Conservation (phyloP, 257 asterid species). For the Penstemon eatonii region DNA sequence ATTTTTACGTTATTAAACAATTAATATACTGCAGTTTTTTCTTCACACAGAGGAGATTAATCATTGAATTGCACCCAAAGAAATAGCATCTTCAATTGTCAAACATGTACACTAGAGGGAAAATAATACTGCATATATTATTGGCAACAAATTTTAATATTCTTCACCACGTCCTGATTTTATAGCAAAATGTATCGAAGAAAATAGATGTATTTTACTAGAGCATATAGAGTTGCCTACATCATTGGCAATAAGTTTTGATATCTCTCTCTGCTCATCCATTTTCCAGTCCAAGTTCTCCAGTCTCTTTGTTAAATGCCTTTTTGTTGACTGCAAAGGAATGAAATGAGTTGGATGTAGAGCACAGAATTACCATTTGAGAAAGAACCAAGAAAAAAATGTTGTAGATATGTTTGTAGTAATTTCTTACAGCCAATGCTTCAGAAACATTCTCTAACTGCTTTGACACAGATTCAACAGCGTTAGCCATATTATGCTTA, state of each 20-base stretch:
- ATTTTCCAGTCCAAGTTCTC: constrained; percentile 76
- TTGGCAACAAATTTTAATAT: not conserved
- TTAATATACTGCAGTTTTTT: constrained; percentile 1
- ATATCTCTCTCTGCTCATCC: constrained; percentile 70
- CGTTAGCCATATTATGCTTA: constrained; percentile 77
- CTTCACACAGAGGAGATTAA: constrained; percentile 1
- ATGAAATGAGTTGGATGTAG: constrained; percentile 14
- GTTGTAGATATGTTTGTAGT: constrained; percentile 11
- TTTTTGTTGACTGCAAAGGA: constrained; percentile 63
- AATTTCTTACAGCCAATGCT: constrained; percentile 62
- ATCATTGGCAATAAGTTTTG: constrained; percentile 59
- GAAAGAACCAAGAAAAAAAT: constrained; percentile 7
- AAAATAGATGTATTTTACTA: constrained; percentile 14
- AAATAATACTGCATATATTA: not conserved
- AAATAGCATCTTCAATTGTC: not conserved
- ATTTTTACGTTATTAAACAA: constrained; percentile 15
- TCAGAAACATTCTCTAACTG: constrained; percentile 75
- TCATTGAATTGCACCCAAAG: not conserved
- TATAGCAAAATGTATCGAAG: constrained; percentile 16
- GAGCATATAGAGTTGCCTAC: constrained; percentile 40
- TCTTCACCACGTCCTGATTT: not conserved
- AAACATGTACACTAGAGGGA: not conserved
- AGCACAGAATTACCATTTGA: not conserved
- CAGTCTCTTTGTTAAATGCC: constrained; percentile 66
- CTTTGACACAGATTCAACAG: constrained; percentile 77